phyloP scores from a whole-genome alignment of 805 yeast genomes.

The Sugiyamaella chiloensis region DNA sequence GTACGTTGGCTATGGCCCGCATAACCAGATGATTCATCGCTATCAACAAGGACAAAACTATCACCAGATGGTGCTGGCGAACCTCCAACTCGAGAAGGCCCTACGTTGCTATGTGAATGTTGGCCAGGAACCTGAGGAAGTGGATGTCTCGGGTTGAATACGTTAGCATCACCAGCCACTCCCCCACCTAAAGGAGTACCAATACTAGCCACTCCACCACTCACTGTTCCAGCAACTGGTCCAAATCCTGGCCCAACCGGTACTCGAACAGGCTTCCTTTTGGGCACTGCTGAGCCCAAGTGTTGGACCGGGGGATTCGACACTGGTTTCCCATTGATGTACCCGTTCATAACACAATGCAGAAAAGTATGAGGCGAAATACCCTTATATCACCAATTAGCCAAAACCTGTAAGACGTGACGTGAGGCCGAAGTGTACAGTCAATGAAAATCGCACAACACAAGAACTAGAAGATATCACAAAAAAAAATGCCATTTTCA shows the following conservation, averaged over 20 bases:
- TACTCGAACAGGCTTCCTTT: slow-evolving; percentile 18
- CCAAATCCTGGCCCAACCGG: neutral
- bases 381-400: too few relatives aligned
- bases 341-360: slow-evolving; percentile 12
- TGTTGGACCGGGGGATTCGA: slow-evolving; percentile 15
- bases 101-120: too few relatives aligned
- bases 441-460: too few relatives aligned
- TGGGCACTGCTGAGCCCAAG: slow-evolving; percentile 17
- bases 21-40: slow-evolving; percentile 1
- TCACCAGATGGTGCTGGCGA: slow-evolving; percentile 5
- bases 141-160: slow-evolving; percentile 1
- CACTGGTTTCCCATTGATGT: slow-evolving; percentile 17
- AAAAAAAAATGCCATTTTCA: too few relatives aligned
- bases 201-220: too few relatives aligned
- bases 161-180: neutral
- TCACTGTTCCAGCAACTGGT: neutral
- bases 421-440: too few relatives aligned
- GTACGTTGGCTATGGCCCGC: neutral
- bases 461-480: too few relatives aligned
- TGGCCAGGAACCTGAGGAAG: neutral
- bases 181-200: too few relatives aligned
- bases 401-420: too few relatives aligned
- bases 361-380: neutral
- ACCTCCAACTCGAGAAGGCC: slow-evolving; percentile 9
- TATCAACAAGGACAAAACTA: neutral